phyloP scores from a whole-genome alignment of 2,329 filamentous ascomycete species.

The Colletotrichum sp. region DNA sequence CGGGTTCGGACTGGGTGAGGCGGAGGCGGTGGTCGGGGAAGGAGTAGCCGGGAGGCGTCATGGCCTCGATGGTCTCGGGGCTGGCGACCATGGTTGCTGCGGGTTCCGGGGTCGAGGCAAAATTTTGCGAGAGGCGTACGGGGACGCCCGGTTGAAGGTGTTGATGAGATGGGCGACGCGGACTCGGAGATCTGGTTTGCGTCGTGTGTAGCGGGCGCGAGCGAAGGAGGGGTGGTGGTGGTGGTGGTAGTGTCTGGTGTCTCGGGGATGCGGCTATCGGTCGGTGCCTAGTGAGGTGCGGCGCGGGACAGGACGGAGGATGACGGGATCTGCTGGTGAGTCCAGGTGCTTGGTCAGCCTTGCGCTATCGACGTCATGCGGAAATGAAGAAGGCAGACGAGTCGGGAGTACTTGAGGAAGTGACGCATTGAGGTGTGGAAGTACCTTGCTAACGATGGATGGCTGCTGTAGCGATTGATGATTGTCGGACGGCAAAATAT shows the following conservation, averaged over 20 bases:
- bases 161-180: neutral
- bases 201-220: neutral
- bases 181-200: neutral
- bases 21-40: conserved; percentile 67
- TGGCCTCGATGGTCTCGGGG: conserved; percentile 20
- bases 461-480: neutral
- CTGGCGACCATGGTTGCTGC: conserved; percentile 18
- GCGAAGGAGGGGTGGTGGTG: neutral
- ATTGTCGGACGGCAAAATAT: neutral
- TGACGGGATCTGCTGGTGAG: conserved; percentile 12
- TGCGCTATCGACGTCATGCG: conserved; percentile 17
- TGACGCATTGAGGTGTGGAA: neutral
- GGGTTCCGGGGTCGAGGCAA: neutral
- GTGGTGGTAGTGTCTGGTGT: neutral
- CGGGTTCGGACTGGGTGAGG: conserved; percentile 57
- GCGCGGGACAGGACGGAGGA: conserved; percentile 5
- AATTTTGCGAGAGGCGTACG: neutral
- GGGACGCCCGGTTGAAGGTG: neutral
- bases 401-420: neutral
- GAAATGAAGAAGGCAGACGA: neutral
- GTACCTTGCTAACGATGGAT: neutral
- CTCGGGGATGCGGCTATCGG: conserved; percentile 6
- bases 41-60: conserved; percentile 46
- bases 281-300: neutral
- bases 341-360: conserved; percentile 7